Percentiles rank a stretch among this genome's conserved stretches.
phyloP scores from a whole-genome alignment of 805 yeast genomes.

The Torulaspora maleeae region DNA sequence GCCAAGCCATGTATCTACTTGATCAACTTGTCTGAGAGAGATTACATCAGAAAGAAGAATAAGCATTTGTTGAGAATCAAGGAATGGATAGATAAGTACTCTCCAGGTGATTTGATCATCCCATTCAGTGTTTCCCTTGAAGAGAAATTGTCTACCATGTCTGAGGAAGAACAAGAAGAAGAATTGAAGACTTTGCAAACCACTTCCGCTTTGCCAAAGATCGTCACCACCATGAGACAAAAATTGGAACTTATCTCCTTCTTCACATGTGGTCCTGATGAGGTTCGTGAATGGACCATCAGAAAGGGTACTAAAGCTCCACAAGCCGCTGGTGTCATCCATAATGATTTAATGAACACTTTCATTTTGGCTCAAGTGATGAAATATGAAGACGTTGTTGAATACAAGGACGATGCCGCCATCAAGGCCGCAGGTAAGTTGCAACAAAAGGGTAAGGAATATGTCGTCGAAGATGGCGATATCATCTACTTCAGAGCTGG shows the following conservation, averaged over 20 bases:
- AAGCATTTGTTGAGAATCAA: slow-evolving; percentile 76
- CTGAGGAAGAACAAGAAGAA: slow-evolving; percentile 73
- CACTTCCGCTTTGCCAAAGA: slow-evolving; percentile 76
- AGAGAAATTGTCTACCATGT: slow-evolving; percentile 83
- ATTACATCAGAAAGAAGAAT: slow-evolving; percentile 83
- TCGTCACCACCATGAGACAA: slow-evolving; percentile 81
- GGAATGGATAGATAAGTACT: slow-evolving; percentile 71
- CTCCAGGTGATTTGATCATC: slow-evolving; percentile 81
- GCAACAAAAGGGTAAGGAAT: slow-evolving; percentile 87
- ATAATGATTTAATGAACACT: slow-evolving; percentile 90
- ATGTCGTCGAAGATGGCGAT: slow-evolving; percentile 93
- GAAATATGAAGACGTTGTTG: slow-evolving; percentile 74
- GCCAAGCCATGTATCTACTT: slow-evolving; percentile 95
- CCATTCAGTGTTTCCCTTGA: slow-evolving; percentile 92
- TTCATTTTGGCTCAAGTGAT: slow-evolving; percentile 92
- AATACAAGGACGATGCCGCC: slow-evolving; percentile 71
- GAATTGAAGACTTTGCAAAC: slow-evolving; percentile 73
- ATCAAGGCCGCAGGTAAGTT: slow-evolving; percentile 88
- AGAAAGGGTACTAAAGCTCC: slow-evolving; percentile 91
- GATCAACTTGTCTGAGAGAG: slow-evolving; percentile 84
- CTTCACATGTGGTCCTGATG: slow-evolving; percentile 95
- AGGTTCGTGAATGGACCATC: slow-evolving; percentile 97
- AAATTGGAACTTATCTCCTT: slow-evolving; percentile 83
- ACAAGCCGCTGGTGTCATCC: slow-evolving; percentile 98
- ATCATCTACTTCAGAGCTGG: slow-evolving; percentile 89